Percentiles rank a stretch among this genome's conserved stretches.
phyloP scores from a whole-genome alignment of 768 basidiomycete species.

The Sporobolomyces phaffii region DNA sequence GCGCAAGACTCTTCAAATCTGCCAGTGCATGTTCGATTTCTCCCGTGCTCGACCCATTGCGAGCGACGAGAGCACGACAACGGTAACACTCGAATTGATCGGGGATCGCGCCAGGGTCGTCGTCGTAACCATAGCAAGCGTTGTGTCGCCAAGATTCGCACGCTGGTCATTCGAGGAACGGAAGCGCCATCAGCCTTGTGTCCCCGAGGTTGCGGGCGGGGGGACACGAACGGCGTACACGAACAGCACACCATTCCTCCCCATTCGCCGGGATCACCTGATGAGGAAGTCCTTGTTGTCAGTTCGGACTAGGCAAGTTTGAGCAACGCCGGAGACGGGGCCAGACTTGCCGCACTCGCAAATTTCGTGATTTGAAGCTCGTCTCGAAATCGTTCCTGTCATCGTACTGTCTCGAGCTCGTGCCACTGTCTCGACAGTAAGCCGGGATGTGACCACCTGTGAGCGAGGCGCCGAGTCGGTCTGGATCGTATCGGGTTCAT shows the following conservation, averaged over 20 bases:
- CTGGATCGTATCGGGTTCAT: conserved; percentile 6
- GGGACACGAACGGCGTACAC: background rate
- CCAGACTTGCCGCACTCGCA: conserved; percentile 21
- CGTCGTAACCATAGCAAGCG: conserved; percentile 25
- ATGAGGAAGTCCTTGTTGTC: background rate
- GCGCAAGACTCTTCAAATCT: conserved; percentile 13
- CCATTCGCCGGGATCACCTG: conserved; percentile 19
- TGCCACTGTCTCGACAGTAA: no score
- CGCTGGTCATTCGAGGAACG: background rate
- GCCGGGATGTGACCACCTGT: no score
- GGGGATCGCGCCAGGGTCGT: conserved; percentile 6
- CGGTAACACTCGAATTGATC: conserved; percentile 30
- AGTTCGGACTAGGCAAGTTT: background rate
- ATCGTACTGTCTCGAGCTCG: background rate
- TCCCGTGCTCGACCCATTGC: background rate
- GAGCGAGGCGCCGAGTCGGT: background rate
- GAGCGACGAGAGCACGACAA: conserved; percentile 10
- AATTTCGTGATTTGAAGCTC: background rate
- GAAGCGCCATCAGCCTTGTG: no score
- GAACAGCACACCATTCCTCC: conserved; percentile 29
- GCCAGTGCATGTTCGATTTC: conserved; percentile 29
- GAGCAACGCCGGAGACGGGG: no score
- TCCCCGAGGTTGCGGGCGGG: no score
- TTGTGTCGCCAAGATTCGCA: conserved; percentile 32
- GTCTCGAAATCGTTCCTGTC: background rate